Conservation (phyloP, 176 grass and related monocot genomes). For the Aegilops umbellulata region DNA sequence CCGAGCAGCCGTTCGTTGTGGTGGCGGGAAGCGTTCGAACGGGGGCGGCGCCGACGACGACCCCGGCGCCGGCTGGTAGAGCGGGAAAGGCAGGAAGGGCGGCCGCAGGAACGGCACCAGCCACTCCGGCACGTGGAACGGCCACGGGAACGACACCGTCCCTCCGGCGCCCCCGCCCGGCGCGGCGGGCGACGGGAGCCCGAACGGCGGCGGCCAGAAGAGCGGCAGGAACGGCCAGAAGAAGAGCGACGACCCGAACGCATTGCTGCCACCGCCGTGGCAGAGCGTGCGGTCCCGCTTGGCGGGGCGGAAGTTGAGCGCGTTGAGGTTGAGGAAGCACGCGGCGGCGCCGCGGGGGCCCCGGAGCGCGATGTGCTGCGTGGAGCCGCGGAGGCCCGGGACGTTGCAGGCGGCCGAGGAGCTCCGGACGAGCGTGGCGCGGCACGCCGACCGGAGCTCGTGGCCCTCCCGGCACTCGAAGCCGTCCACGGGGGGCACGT, state of each 20-base stretch:
- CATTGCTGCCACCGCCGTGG: background rate
- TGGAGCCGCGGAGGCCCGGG: constrained; percentile 59
- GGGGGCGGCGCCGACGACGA: constrained; percentile 41
- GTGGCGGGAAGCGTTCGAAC: constrained; percentile 49
- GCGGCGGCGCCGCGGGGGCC: constrained; percentile 41
- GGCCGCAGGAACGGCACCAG: constrained; percentile 67
- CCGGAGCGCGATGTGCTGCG: constrained; percentile 79
- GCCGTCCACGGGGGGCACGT: constrained; percentile 76
- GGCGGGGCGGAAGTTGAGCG: constrained; percentile 79
- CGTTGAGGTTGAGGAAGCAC: constrained; percentile 97
- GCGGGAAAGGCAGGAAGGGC: constrained; percentile 66
- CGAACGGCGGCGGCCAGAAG: constrained; percentile 63
- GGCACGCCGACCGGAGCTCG: constrained; percentile 71
- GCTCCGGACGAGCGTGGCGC: constrained; percentile 68
- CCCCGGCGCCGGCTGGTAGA: constrained; percentile 45
- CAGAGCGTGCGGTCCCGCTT: constrained; percentile 57
- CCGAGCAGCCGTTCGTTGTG: background rate
- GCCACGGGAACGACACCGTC: constrained; percentile 62
- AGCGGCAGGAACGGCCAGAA: constrained; percentile 91
- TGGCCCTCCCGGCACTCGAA: constrained; percentile 84
- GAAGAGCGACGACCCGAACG: constrained; percentile 49
- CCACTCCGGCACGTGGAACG: constrained; percentile 65
- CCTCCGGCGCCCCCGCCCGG: constrained; percentile 15
- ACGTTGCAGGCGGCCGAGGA: constrained; percentile 76
- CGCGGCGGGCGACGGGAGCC: constrained; percentile 26